Evolutionary conservation across 148 eudicot species (phyloP).

Genomic region (Cornus controversa): DNA sequence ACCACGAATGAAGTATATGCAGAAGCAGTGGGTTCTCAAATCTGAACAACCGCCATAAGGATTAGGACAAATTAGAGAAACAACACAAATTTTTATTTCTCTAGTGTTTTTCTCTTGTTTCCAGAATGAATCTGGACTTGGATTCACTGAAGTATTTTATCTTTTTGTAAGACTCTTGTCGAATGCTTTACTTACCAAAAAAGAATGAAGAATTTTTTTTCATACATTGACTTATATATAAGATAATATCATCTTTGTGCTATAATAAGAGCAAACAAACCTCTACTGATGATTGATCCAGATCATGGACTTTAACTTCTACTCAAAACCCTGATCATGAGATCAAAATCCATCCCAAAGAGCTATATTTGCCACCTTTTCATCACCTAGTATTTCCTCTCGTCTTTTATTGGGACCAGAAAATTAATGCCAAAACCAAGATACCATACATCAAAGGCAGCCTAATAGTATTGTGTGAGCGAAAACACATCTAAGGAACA

Average conservation of each 20-base stretch:
- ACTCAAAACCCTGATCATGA: neutral
- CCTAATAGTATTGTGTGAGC: neutral
- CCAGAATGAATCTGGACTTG: neutral
- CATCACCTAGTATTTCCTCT: neutral
- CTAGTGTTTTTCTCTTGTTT: neutral
- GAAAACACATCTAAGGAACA: neutral
- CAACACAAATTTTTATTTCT: neutral
- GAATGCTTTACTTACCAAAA: too few relatives aligned
- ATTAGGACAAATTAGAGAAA: neutral
- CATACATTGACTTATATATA: neutral
- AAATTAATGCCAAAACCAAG: neutral
- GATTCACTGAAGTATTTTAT: too few relatives aligned
- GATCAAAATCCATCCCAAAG: neutral
- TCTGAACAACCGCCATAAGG: neutral
- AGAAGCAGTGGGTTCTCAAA: neutral
- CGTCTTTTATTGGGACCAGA: neutral
- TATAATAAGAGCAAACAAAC: conserved; percentile 5
- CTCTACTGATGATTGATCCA: neutral
- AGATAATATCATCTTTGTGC: neutral
- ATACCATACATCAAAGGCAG: neutral
- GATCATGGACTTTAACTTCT: neutral
- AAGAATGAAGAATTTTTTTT: neutral
- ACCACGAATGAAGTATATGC: neutral
- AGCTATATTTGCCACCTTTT: neutral
- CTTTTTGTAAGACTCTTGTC: too few relatives aligned